Evolutionary conservation across 2,329 filamentous ascomycete genomes (phyloP), one percentile per base, ranked within the genome.

Genomic region (Colletotrichum sp.): DNA sequence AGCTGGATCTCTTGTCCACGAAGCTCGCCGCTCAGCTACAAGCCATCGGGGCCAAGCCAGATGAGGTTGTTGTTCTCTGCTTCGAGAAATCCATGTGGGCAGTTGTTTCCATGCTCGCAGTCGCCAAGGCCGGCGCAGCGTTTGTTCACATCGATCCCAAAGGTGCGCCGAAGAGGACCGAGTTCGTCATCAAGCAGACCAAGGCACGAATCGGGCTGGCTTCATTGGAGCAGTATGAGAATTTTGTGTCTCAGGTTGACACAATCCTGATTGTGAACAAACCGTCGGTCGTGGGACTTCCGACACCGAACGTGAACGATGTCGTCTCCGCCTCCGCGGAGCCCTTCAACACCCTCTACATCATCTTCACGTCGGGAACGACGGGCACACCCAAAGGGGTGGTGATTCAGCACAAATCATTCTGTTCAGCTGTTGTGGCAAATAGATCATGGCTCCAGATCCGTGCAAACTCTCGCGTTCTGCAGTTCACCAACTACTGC

Each of bases 311-410:
- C 9, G 9, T 51, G 5, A 24, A 43, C n/a, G 61, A 47, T 5
- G 29, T 62, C 3, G 3, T 36, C 4, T 27, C 34, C 3, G 13
- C 38, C 13, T 38, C 31, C 1, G 66, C 55, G 15, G 36, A 54
- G 8, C 67, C 71, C 3, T 16, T 6, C 7, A 66, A 62, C 13
- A 62, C 55, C 9, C 67, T 73, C 5, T 82, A 81, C 57, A 84
- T 88, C 77, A 87, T 89, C 78, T 89, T 89, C 77, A 89, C 88
- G 24, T 89, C 87, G 5, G 88, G 88, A 5, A 89, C 86, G 24
- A 90, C 88, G 1, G 88, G 88, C 4, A 80, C 80, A 24, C 88
- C 78, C 15, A 90, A 90, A 78, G 88, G 88, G 29, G 86, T 88
- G 15, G 83, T 88, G n/a, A 77, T 82, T 43, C 76, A 78, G 68